Evolutionary conservation across 371 early-diverging fungal genomes (phyloP), one percentile per base, ranked within the genome.

Genomic region (Circinella umbellata): DNA sequence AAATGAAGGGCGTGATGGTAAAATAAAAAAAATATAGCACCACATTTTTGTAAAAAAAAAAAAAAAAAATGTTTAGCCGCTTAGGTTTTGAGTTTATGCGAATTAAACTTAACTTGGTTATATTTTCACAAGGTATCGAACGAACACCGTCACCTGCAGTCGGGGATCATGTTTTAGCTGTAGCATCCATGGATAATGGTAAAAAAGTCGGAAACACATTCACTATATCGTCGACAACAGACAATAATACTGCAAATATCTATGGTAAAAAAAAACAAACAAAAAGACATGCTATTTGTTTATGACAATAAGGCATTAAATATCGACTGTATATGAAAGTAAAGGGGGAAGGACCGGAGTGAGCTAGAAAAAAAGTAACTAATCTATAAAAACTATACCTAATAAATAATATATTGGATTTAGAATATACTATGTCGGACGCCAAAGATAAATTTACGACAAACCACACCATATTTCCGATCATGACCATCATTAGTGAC

Each of bases 1-100:
- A 20, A 78, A 78, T 49, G 76, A 76, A 67, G 79, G 79, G 48
- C 39, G 64, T 47, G 76, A 74, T 66, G 78, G 71, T 74, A 71
- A 46, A 20, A 11, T 36, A 57, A 46, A 53, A 59, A 54, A 64
- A 66, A 57, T 1, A 51, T 51, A 51, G 0, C 51, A n/a, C 51
- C 51, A 51, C 42, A 42, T 9, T 51, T 51, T 51, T n/a, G 8
- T 51, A 51, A 13, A 51, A 35, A 47, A n/a, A 53, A 27, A 53
- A 27, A 27, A 27, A 61, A 39, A 68, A 61, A 63, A 39, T 47
- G 57, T 47, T 39, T 17, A 51, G 49, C 17, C 36, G 59, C 54
- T 66, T 60, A 39, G 13, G 39, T 51, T 13, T 51, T 51, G 51
- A 15, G 14, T 51, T 51, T 5, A 15, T 51, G 15, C 51, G 51